Base-by-base conservation (phyloP, 1,284 basidiomycete species). In the Sporisorium sorghi region DNA sequence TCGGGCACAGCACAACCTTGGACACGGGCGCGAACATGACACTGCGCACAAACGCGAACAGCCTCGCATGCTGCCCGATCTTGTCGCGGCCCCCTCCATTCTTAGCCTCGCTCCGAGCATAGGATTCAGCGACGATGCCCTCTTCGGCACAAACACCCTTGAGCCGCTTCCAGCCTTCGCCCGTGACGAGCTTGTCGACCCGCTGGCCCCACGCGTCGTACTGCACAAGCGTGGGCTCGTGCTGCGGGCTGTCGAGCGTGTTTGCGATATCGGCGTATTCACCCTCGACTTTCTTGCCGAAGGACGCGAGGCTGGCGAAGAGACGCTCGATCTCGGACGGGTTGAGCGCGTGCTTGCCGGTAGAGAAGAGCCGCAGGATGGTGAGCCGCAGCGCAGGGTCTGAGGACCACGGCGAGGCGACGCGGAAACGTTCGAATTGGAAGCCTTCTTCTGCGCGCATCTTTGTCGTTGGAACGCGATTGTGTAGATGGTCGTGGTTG, bases 151-250 rank as follows among this genome's bases (percentile, higher is more conserved):
- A 40, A 12, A 71, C 51, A 3, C 33, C 51, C 55, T 72, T 75
- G 48, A 79, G 56, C 12, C 48, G 62, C 59, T 70, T 73, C 78
- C 78, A 79, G 11, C 78, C 78, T 58, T 77, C 69, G 24, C 57
- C 58, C 0, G 73, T 78, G 32, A 52, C 64, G 39, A 79, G 59
- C 39, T 70, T 69, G 59, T 79, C 78, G n/a, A 78, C 39, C 6
- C 76, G 59, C 32, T 73, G 59, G 14, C 76, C 78, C 73, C 76
- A 79, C 0, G 60, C 71, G 46, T 79, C 73, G 58, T 78, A 79
- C 54, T 79, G 78, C 12, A 73, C 47, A 14, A 79, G 40, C 21
- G 58, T 66, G 15, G 78, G 78, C 35, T 76, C 73, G 47, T 67
- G 63, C 37, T 71, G 65, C 17, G 64, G 67, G 14, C 52, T 48